Conservation (phyloP, 2,329 filamentous ascomycete species). For the Aspergillus arachidicola region DNA sequence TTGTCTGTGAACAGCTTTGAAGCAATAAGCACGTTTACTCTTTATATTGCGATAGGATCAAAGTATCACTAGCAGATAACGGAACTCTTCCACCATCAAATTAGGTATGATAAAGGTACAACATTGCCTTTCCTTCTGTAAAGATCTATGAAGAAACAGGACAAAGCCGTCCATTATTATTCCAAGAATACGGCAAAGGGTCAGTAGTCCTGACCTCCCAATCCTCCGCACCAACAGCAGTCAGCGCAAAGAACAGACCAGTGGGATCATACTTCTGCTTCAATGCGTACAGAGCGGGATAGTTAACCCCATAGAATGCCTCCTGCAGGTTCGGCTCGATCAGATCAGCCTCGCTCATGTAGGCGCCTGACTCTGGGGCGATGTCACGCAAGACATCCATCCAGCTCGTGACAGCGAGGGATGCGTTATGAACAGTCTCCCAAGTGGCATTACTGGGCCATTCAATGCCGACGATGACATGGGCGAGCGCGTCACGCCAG, state of each 20-base stretch:
- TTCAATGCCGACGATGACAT: constrained; percentile 33
- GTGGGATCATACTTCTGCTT: constrained; percentile 37
- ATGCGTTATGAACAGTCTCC: constrained; percentile 15
- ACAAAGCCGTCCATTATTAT: constrained; percentile 25
- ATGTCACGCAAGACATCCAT: constrained; percentile 24
- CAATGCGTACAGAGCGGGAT: constrained; percentile 27
- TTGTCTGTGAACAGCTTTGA: too few relatives aligned
- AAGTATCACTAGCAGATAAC: too few relatives aligned
- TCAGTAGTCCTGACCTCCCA: constrained; percentile 24
- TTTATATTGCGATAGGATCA: too few relatives aligned
- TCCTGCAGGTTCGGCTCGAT: constrained; percentile 44
- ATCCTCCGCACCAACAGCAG: constrained; percentile 26
- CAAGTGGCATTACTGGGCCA: constrained; percentile 28
- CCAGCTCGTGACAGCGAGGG: constrained; percentile 21
- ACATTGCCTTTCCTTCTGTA: too few relatives aligned
- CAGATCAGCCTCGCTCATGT: constrained; percentile 43
- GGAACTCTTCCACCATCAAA: too few relatives aligned
- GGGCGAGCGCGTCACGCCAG: constrained; percentile 47
- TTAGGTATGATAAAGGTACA: too few relatives aligned
- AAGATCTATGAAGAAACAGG: not conserved
- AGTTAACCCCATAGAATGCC: constrained; percentile 43
- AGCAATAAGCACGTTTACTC: too few relatives aligned
- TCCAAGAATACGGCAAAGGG: constrained; percentile 22
- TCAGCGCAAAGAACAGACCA: constrained; percentile 31
- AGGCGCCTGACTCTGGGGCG: constrained; percentile 30